phyloP scores from a whole-genome alignment of 2,329 filamentous ascomycete genomes.

The Coniochaeta sp. region DNA sequence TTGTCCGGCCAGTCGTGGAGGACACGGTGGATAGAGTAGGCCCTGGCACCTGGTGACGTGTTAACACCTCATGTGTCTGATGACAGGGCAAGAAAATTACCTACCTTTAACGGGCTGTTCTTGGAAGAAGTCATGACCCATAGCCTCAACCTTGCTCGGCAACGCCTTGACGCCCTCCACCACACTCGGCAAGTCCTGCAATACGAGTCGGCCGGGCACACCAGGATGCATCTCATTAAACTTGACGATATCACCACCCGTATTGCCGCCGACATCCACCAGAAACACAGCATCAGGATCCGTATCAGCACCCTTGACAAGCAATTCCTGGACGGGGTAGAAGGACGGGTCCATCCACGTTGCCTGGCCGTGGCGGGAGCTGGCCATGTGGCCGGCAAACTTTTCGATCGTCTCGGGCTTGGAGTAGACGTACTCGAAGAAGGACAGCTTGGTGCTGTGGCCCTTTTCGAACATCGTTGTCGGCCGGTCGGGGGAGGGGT shows the following conservation, averaged over 20 bases:
- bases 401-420: not conserved
- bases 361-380: conserved; percentile 20
- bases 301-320: conserved; percentile 19
- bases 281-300: conserved; percentile 2
- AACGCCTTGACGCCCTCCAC: conserved; percentile 23
- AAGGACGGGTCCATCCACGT: conserved; percentile 20
- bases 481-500: not conserved
- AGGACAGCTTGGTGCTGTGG: conserved; percentile 22
- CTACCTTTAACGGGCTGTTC: conserved; percentile 26
- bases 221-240: conserved; percentile 13
- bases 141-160: conserved; percentile 22
- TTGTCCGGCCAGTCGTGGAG: conserved; percentile 31
- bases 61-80: not conserved
- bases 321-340: conserved; percentile 22
- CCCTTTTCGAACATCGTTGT: conserved; percentile 14
- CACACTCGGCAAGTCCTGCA: conserved; percentile 23
- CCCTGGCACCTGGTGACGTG: conserved; percentile 17
- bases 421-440: conserved; percentile 24
- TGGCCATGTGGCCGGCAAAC: conserved; percentile 15
- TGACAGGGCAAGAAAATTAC: too few species aligned
- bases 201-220: conserved; percentile 8
- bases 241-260: conserved; percentile 12
- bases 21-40: conserved; percentile 28
- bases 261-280: conserved; percentile 13
- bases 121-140: conserved; percentile 20